These are phyloP conservation scores for Elaeagnus macrophylla DNA, from an alignment of 306 rosid genomes.

Conservation along the genomic window DNA sequence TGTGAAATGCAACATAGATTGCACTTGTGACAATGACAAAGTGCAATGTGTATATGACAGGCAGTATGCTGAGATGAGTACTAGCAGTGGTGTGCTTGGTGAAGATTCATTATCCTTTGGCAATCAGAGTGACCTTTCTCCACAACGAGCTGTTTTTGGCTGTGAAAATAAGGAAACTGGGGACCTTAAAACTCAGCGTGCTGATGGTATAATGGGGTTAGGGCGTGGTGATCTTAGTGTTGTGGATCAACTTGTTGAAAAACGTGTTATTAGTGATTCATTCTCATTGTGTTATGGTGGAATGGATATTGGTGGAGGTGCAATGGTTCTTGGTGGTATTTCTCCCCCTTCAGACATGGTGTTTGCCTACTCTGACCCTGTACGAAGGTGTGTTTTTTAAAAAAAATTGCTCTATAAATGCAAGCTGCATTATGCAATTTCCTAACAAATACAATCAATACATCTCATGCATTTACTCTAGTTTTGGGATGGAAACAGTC, in stretches of 20 bases:
- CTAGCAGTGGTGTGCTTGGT: slow-evolving; percentile 82
- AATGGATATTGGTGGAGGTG: slow-evolving; percentile 95
- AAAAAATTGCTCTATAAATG: slow-evolving; percentile 20
- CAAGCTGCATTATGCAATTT: slow-evolving; percentile 34
- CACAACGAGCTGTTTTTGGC: slow-evolving; percentile 85
- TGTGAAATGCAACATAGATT: slow-evolving; percentile 60
- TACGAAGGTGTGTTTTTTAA: slow-evolving; percentile 59
- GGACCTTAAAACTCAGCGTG: slow-evolving; percentile 76
- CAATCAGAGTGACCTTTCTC: slow-evolving; percentile 54
- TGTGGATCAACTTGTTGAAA: slow-evolving; percentile 81
- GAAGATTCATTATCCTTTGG: slow-evolving; percentile 83
- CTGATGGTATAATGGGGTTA: slow-evolving; percentile 97
- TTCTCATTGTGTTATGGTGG: slow-evolving; percentile 98
- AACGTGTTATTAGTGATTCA: slow-evolving; percentile 63
- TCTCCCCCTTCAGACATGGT: slow-evolving; percentile 72
- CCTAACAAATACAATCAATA: slow-evolving; percentile 54
- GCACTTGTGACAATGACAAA: slow-evolving; percentile 55
- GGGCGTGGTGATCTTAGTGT: slow-evolving; percentile 84
- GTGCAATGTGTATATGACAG: slow-evolving; percentile 72
- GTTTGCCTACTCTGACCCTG: slow-evolving; percentile 59
- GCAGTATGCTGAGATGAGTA: slow-evolving; percentile 92
- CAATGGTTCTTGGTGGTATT: slow-evolving; percentile 90
- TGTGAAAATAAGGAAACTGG: slow-evolving; percentile 87
- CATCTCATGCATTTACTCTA: slow-evolving; percentile 96
- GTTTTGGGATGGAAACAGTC: slow-evolving; percentile 99